Conservation (phyloP, 495 filamentous ascomycete genomes). For the Darksidea phi region DNA sequence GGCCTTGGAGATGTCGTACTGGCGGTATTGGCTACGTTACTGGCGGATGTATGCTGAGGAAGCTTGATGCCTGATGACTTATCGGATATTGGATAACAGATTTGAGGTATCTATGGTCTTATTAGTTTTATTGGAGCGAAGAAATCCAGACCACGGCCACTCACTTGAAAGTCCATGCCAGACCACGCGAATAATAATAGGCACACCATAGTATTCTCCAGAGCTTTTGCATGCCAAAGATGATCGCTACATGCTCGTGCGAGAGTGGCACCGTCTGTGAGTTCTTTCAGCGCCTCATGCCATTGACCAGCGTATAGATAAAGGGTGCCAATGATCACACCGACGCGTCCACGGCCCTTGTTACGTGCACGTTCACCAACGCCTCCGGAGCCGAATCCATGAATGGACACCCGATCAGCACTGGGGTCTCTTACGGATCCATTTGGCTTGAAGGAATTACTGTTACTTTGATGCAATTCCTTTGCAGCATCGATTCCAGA, state of each 20-base stretch:
- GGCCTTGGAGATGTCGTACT: conserved; percentile 44
- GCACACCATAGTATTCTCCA: conserved; percentile 80
- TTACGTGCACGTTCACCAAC: conserved; percentile 73
- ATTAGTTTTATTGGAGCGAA: conserved; percentile 5
- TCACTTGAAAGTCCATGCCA: conserved; percentile 81
- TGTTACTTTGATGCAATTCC: conserved; percentile 24
- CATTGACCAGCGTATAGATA: conserved; percentile 87
- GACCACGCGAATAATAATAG: conserved; percentile 83
- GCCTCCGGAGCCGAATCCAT: conserved; percentile 74
- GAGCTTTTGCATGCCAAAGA: conserved; percentile 92
- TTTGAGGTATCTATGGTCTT: conserved; percentile 56
- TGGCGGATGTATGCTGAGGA: conserved; percentile 43
- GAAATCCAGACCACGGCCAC: conserved; percentile 30
- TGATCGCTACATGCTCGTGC: conserved; percentile 84
- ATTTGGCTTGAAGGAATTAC: conserved; percentile 31
- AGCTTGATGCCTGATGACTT: conserved; percentile 43
- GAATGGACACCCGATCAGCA: conserved; percentile 77
- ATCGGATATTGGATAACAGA: conserved; percentile 60
- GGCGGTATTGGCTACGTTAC: conserved; percentile 46
- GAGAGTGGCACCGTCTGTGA: conserved; percentile 72
- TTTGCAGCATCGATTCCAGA: conserved; percentile 42
- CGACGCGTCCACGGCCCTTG: conserved; percentile 77
- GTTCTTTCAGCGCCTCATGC: conserved; percentile 83
- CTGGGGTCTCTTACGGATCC: conserved; percentile 49
- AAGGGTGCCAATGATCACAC: conserved; percentile 77